Evolutionary conservation across 306 rosid genomes (phyloP).

Genomic region (Quercus wislizeni): DNA sequence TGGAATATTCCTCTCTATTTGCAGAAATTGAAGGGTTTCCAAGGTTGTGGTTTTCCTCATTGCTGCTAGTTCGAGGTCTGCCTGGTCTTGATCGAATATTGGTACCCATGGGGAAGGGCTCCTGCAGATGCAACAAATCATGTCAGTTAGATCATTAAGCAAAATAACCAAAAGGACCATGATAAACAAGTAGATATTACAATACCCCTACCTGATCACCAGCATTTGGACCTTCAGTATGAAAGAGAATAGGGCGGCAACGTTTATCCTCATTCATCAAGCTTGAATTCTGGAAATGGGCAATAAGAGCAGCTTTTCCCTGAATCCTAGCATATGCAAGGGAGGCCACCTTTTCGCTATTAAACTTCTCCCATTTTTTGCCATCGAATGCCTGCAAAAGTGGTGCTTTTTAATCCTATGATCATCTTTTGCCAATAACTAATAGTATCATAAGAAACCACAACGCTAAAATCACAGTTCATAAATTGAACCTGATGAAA

Average conservation of each 20-base stretch:
- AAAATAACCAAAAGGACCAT: conserved; percentile 16
- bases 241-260: conserved; percentile 88
- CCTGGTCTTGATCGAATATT: conserved; percentile 64
- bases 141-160: conserved; percentile 10
- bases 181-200: conserved; percentile 20
- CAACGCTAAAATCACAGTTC: not conserved
- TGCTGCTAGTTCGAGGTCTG: conserved; percentile 40
- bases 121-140: conserved; percentile 38
- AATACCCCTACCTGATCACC: conserved; percentile 64
- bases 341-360: conserved; percentile 89
- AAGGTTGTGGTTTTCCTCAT: conserved; percentile 51
- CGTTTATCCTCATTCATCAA: conserved; percentile 80
- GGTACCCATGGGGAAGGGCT: conserved; percentile 82
- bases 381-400: conserved; percentile 74
- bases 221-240: conserved; percentile 85
- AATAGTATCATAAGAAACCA: not conserved
- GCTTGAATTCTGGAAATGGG: conserved; percentile 88
- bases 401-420: conserved; percentile 4
- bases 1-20: conserved; percentile 56
- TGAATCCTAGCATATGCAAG: conserved; percentile 89
- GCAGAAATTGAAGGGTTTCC: conserved; percentile 45
- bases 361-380: conserved; percentile 89
- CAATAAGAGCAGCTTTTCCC: conserved; percentile 78
- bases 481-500: conserved; percentile 59
- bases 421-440: conserved; percentile 25